Base-by-base conservation (phyloP, 1,139 yeast genomes). In the Blastobotrys buckinghamii region DNA sequence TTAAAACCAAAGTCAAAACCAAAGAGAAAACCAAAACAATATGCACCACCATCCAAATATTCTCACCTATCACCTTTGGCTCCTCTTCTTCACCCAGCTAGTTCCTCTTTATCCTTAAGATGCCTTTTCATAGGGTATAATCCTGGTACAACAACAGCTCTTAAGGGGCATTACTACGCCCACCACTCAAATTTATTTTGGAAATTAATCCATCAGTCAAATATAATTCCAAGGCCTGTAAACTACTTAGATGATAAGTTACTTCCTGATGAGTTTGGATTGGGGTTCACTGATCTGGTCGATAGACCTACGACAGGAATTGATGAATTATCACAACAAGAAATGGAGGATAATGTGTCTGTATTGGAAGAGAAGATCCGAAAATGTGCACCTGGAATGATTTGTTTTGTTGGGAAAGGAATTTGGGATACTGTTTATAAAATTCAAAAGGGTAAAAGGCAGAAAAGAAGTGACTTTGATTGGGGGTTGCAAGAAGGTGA, bases 201-300 rank as follows among this genome's bases (percentile, higher is more conserved):
- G 92, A 79, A 76, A 54, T 65, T 83, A 33, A 66, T 85, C 54
- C 77, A 77, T 59, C 75, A 77, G 50, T 73, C 83, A 12, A 70
- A 74, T 9, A 55, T 81, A 8, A 71, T 81, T 2, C 51, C 54
- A 12, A 53, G 62, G 39, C 50, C 51, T 10, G 59, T 74, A 5
- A 63, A 65, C 1, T 67, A 64, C 26, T 59, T 59, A 44, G 85
- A 82, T 54, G 77, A 72, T 53, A 65, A 63, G 1, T 62, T 59
- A 47, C 58, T 71, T 33, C 70, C 82, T 20, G 62, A 71, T 0
- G 64, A 69, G 32, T 78, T 71, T 58, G 65, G 71, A 6, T 74
- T 83, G 5, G 95, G 94, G 0, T 83, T 84, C 62, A 82, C 90
- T 0, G 92, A 85, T 58, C 68, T 84, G 49, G 85, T 84, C 2